phyloP scores from a whole-genome alignment of 2,329 filamentous ascomycete species.

The Periglandula ipomoeae region DNA sequence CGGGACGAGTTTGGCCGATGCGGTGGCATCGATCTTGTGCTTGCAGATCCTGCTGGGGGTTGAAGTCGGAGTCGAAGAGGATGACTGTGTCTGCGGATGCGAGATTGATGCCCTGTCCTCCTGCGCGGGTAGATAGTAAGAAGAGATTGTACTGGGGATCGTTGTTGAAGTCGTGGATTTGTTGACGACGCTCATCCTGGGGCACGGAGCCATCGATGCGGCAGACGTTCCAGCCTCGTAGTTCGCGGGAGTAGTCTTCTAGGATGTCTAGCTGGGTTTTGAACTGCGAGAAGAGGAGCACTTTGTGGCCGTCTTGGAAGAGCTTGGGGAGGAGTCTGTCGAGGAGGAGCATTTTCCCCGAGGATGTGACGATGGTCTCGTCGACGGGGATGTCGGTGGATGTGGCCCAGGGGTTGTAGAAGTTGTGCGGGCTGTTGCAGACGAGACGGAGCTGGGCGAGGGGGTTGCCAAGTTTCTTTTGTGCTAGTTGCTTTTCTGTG shows the following conservation, averaged over 20 bases:
- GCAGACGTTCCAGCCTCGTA: conserved; percentile 72
- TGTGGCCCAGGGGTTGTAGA: conserved; percentile 80
- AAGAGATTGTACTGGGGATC: conserved; percentile 64
- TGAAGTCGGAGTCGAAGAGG: conserved; percentile 83
- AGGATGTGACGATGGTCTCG: conserved; percentile 74
- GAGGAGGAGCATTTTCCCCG: conserved; percentile 91
- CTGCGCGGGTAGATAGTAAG: conserved; percentile 79
- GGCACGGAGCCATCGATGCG: conserved; percentile 85
- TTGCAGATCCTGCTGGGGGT: conserved; percentile 93
- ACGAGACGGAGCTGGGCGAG: conserved; percentile 85
- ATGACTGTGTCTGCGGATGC: conserved; percentile 88
- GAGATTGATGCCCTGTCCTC: conserved; percentile 92
- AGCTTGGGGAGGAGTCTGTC: conserved; percentile 75
- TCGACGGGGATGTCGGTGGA: conserved; percentile 55
- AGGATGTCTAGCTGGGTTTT: conserved; percentile 88
- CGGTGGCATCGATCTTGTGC: conserved; percentile 92
- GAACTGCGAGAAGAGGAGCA: conserved; percentile 95
- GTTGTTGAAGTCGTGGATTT: conserved; percentile 66
- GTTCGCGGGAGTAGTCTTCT: conserved; percentile 69
- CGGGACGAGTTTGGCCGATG: conserved; percentile 86
- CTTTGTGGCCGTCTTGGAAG: conserved; percentile 70
- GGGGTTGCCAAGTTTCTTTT: conserved; percentile 88
- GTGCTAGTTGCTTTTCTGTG: conserved; percentile 69
- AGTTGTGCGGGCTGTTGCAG: conserved; percentile 92
- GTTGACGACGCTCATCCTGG: conserved; percentile 59